Evolutionary conservation across 805 yeast species (phyloP), one percentile per base, ranked within the genome.

Genomic region (Hanseniaspora occidentalis): DNA sequence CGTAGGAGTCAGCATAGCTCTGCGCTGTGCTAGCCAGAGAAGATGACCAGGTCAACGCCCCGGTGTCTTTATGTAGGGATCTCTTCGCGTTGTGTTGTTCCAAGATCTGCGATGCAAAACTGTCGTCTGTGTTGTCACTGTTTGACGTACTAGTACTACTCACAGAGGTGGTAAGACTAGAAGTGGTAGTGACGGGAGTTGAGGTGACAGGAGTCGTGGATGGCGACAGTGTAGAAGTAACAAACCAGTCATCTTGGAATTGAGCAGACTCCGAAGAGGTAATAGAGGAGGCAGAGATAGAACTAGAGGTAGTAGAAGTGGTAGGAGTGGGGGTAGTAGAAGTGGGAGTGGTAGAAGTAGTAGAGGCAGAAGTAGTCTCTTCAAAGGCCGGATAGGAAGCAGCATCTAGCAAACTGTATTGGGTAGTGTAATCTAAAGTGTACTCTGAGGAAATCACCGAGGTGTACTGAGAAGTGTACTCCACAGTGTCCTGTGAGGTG

Each of bases 1-100:
- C 65, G 59, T 77, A 77, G 20, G 60, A 47, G 40, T 64, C 69
- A 26, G 84, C 82, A 51, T 71, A 75, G 43, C 60, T 52, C 55
- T 61, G 70, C 44, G 88, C 86, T 51, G 70, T 73, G 13, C 54
- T 47, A 42, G 74, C 77, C 38, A 76, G 58, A 4, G 61, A 61
- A n/a, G 59, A 52, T 44, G 69, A 67, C 89, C 92, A 82, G 2
- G 61, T 45, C 45, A 82, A 56, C 2, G 47, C 20, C 1, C 45
- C 37, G 23, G 58, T 52, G 24, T 60, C 61, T 42, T 65, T 56
- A 60, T 76, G 82, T 41, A 56, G 47, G 3, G 76, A 67, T 62
- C 86, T 71, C 58, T 72, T 70, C 35, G 57, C 47, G 64, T 82
- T 82, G 66, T 81, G 89, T 47, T 69, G 75, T 42, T 61, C 64